Percentiles rank a stretch among this genome's conserved stretches.
Evolutionary conservation across 306 rosid genomes (phyloP).

Genomic region (Casuarina equisetifolia): DNA sequence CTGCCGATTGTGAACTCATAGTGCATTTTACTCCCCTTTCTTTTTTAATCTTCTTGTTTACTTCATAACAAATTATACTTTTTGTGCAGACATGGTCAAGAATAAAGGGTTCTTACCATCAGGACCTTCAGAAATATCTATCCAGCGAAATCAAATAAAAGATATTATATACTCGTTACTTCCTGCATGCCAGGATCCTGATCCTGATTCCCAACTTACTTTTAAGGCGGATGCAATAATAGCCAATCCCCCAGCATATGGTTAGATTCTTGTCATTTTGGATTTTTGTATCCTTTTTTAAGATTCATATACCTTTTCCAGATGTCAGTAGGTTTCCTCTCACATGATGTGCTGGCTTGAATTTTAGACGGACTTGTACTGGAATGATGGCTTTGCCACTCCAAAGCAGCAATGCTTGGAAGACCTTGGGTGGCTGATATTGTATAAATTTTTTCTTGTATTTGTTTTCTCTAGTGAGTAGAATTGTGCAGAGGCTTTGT

Average conservation of each 20-base stretch:
- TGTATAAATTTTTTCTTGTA: background rate
- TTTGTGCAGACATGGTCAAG: slow-evolving; percentile 90
- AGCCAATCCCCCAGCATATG: slow-evolving; percentile 97
- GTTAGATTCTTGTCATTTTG: slow-evolving; percentile 43
- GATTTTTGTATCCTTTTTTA: background rate
- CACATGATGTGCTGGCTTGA: background rate
- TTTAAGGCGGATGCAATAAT: slow-evolving; percentile 83
- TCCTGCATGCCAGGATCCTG: slow-evolving; percentile 75
- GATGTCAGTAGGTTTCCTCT: background rate
- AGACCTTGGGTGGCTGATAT: no score
- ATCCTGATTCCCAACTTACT: slow-evolving; percentile 58
- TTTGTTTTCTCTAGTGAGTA: background rate
- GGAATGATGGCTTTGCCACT: background rate
- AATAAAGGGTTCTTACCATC: slow-evolving; percentile 96
- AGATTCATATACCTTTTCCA: background rate
- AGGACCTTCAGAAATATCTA: slow-evolving; percentile 84
- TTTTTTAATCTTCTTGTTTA: slow-evolving; percentile 17
- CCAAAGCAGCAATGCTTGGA: background rate
- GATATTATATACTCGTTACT: slow-evolving; percentile 65
- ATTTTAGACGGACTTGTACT: background rate
- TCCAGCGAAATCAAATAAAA: slow-evolving; percentile 78
- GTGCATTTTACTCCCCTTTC: background rate
- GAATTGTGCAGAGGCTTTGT: background rate
- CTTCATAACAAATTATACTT: slow-evolving; percentile 11
- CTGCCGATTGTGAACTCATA: background rate